phyloP scores from a whole-genome alignment of 1,139 yeast genomes.

The Blastobotrys illinoisensis region DNA sequence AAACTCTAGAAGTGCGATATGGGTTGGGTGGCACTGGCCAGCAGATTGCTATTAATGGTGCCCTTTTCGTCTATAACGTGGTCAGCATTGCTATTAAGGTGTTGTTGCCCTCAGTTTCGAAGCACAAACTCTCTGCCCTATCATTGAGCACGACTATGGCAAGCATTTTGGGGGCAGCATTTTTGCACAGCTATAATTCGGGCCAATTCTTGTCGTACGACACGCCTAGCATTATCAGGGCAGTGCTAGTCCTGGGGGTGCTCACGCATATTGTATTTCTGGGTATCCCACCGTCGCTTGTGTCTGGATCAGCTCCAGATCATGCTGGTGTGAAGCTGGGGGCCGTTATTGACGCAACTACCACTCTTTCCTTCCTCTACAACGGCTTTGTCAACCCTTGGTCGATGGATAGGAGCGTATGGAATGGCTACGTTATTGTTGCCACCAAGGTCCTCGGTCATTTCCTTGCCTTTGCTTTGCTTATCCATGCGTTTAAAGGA shows the following conservation, averaged over 20 bases:
- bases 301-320: slow-evolving; percentile 2
- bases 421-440: not conserved
- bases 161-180: not conserved
- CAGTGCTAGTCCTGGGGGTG: not conserved
- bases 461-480: not conserved
- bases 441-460: not conserved
- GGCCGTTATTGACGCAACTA: slow-evolving; percentile 3
- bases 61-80: slow-evolving; percentile 1
- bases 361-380: slow-evolving; percentile 5
- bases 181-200: not conserved
- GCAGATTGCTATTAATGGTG: slow-evolving; percentile 5
- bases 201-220: not conserved
- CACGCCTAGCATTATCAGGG: not conserved
- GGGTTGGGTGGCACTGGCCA: slow-evolving; percentile 3
- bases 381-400: slow-evolving; percentile 11
- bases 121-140: not conserved
- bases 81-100: not conserved
- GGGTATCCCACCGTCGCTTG: slow-evolving; percentile 3
- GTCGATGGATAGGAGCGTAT: slow-evolving; percentile 4
- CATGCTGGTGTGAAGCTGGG: not conserved
- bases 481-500: not conserved
- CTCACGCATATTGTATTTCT: not conserved
- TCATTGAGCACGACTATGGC: not conserved
- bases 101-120: not conserved
- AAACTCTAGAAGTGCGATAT: slow-evolving; percentile 1